Conservation (phyloP, 306 rosid genomes). For the Prunus padus region DNA sequence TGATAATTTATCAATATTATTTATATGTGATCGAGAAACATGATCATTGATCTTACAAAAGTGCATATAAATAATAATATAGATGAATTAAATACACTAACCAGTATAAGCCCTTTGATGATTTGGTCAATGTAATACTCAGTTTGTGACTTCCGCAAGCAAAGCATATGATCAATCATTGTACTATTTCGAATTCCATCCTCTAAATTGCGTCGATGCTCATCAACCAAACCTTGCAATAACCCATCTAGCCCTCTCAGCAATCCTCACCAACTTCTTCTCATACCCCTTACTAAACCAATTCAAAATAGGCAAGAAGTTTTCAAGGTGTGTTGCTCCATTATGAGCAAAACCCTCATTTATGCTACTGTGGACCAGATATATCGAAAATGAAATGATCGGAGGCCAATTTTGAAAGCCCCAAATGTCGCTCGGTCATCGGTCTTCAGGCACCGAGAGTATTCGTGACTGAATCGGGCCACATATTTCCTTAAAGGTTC, state of each 20-base stretch:
- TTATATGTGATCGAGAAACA: no score
- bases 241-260: neutral
- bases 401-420: no score
- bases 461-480: no score
- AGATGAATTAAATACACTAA: neutral
- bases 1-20: no score
- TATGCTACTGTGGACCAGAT: no score
- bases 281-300: neutral
- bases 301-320: neutral
- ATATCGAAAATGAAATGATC: no score
- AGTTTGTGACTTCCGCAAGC: conserved; percentile 22
- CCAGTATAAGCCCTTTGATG: conserved; percentile 17
- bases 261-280: neutral
- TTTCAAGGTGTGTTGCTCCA: neutral
- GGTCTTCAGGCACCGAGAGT: no score
- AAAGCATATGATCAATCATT: conserved; percentile 25
- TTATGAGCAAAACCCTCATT: neutral
- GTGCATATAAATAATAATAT: no score
- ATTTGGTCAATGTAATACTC: conserved; percentile 25
- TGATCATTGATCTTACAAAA: neutral
- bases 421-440: no score
- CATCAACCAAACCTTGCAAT: conserved; percentile 7
- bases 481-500: no score
- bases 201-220: neutral
- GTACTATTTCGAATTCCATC: neutral